Percentiles rank a stretch among this genome's conserved stretches.
Conservation (phyloP, 2,329 filamentous ascomycete species). For the Emericellopsis cladophorae region DNA sequence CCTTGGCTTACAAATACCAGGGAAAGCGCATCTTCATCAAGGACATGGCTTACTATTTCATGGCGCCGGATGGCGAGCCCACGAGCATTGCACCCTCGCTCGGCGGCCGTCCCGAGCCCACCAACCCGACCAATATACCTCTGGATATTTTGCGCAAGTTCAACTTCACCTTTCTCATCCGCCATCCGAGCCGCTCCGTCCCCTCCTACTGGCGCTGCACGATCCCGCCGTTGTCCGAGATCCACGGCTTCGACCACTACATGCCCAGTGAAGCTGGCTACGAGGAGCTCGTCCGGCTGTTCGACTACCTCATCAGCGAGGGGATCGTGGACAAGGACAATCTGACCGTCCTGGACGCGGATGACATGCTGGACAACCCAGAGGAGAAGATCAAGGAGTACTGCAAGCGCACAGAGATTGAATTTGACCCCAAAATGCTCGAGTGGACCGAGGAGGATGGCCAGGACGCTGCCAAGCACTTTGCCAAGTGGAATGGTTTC, state of each 20-base stretch:
- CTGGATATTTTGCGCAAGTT: slow-evolving; percentile 61
- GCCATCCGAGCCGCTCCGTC: slow-evolving; percentile 82
- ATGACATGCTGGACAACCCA: slow-evolving; percentile 83
- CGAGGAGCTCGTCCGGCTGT: slow-evolving; percentile 70
- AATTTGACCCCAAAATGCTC: slow-evolving; percentile 68
- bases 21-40: slow-evolving; percentile 95
- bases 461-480: slow-evolving; percentile 59
- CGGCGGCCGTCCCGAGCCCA: slow-evolving; percentile 47
- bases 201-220: slow-evolving; percentile 94
- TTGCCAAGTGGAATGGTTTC: slow-evolving; percentile 96
- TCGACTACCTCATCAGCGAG: slow-evolving; percentile 66
- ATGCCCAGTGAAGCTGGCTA: slow-evolving; percentile 85
- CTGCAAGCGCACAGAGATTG: slow-evolving; percentile 68
- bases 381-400: slow-evolving; percentile 63
- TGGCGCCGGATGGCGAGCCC: slow-evolving; percentile 58
- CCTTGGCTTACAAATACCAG: slow-evolving; percentile 29
- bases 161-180: slow-evolving; percentile 94
- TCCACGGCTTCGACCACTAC: slow-evolving; percentile 81
- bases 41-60: slow-evolving; percentile 88
- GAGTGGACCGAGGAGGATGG: slow-evolving; percentile 69
- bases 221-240: slow-evolving; percentile 67
- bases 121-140: slow-evolving; percentile 80
- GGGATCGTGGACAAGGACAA: slow-evolving; percentile 59
- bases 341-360: slow-evolving; percentile 84
- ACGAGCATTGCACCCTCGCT: slow-evolving; percentile 72